Evolutionary conservation across 768 basidiomycete species (phyloP), one percentile per base, ranked within the genome.

Genomic region (Russula griseocarnosa): DNA sequence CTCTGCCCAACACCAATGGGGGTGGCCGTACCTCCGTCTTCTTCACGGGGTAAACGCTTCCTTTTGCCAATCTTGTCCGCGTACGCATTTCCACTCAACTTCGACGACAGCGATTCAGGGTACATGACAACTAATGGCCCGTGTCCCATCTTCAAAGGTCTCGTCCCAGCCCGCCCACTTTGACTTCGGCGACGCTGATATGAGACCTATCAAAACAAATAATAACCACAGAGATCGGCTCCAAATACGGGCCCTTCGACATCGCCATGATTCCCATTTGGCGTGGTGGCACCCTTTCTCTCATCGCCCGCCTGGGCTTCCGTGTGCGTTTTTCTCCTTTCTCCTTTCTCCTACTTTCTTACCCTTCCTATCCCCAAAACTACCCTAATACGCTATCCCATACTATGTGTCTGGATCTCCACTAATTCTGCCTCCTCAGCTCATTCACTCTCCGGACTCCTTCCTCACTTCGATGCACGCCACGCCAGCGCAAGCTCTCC

Each of bases 241-340:
- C 71, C 8, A 71, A 71, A 60, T 75, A 73, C 36, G 77, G 77
- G 0, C 79, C 78, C 1, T 74, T 79, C 47, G 76, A 79, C 67
- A 63, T 79, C 20, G 74, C 78, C 3, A 75, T 79, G 70, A 67
- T 79, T 1, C 79, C 79, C 16, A 78, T 79, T 34, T 79, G 79
- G 79, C 74, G 78, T 11, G 79, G 79, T 22, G 78, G 77, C 18
- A 71, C 77, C 16, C 71, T 79, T 14, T 74, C 75, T 4, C 74
- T 77, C 57, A 66, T 80, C 49, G 71, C 73, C 8, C 71, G 74
- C 10, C 66, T 76, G 30, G 79, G 79, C 9, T 70, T 77, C 38
- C 69, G 74, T 13, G 79, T 79, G 56, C 56, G 77, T 63, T 13
- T 53, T 13, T 8, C 14, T 5, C 6, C 3, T 18, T 46, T 13